Evolutionary conservation across 78 protist species (phyloP).

Genomic region (Dictyostelium capitatum): DNA sequence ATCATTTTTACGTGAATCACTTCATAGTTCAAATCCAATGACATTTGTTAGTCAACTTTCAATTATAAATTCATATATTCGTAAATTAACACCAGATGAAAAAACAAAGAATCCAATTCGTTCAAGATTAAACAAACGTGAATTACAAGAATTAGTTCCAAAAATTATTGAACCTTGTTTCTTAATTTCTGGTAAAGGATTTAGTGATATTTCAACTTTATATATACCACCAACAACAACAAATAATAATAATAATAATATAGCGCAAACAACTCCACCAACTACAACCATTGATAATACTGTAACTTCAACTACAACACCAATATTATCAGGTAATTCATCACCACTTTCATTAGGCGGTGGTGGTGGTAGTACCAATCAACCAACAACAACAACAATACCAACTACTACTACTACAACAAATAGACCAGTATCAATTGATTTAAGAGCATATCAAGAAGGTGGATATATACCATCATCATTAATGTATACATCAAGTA

Average conservation of each 20-base stretch:
- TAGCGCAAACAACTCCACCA: not conserved
- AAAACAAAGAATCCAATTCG: conserved; percentile 39
- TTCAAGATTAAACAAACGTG: conserved; percentile 44
- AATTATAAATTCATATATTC: conserved; percentile 42
- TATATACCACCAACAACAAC: conserved; percentile 44
- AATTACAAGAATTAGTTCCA: conserved; percentile 74
- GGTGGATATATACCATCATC: conserved; percentile 43
- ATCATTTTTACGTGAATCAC: conserved; percentile 32
- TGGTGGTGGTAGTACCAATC: not conserved
- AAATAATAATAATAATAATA: not conserved
- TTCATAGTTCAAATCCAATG: conserved; percentile 63
- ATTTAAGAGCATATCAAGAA: not conserved
- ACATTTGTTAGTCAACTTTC: conserved; percentile 60
- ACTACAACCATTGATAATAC: not conserved
- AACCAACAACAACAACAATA: not conserved
- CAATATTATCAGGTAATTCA: conserved; percentile 1
- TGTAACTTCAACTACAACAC: not conserved
- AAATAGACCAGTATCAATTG: conserved; percentile 8
- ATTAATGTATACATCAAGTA: conserved; percentile 29
- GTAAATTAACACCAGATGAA: conserved; percentile 27
- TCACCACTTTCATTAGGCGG: conserved; percentile 8
- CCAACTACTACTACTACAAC: not conserved
- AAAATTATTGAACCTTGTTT: conserved; percentile 81
- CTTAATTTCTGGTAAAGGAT: conserved; percentile 70
- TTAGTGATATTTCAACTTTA: conserved; percentile 70